phyloP scores from a whole-genome alignment of 805 yeast species.

The Lipomyces kockii region DNA sequence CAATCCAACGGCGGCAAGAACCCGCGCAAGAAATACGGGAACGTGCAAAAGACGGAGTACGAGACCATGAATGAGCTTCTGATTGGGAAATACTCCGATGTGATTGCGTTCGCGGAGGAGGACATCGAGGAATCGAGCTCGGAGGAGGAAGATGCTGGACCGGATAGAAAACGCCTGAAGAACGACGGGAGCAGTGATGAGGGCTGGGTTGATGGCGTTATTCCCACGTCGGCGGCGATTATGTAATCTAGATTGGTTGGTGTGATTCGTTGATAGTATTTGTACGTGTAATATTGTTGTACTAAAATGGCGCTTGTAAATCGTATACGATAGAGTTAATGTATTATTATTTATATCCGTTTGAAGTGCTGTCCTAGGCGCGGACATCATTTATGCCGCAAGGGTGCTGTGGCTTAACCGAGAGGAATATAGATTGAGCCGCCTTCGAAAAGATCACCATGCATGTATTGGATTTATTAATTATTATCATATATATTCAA shows the following conservation, averaged over 20 bases:
- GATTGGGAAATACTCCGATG: conserved; percentile 82
- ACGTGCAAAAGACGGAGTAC: conserved; percentile 73
- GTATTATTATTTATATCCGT: not conserved
- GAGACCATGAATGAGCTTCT: conserved; percentile 79
- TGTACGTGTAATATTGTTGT: not conserved
- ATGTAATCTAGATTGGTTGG: not conserved
- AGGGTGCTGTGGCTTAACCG: no score
- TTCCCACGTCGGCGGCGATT: not conserved
- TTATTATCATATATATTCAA: no score
- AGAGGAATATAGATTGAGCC: no score
- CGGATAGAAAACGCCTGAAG: conserved; percentile 21
- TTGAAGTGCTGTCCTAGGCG: no score
- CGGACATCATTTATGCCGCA: no score
- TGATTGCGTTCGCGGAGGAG: conserved; percentile 80
- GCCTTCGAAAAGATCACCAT: no score
- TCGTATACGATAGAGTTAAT: conserved; percentile 1
- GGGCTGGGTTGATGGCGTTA: not conserved
- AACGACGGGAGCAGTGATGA: not conserved
- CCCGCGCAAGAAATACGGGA: conserved; percentile 89
- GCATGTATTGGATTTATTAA: no score
- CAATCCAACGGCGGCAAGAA: conserved; percentile 56
- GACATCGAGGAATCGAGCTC: conserved; percentile 58
- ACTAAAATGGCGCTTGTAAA: not conserved
- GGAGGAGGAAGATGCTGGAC: conserved; percentile 16
- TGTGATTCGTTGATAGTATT: not conserved